Percentiles rank a stretch among this genome's conserved stretches.
These are phyloP conservation scores for Citrus medica DNA, from an alignment of 345 rosid genomes.

Conservation along the genomic window DNA sequence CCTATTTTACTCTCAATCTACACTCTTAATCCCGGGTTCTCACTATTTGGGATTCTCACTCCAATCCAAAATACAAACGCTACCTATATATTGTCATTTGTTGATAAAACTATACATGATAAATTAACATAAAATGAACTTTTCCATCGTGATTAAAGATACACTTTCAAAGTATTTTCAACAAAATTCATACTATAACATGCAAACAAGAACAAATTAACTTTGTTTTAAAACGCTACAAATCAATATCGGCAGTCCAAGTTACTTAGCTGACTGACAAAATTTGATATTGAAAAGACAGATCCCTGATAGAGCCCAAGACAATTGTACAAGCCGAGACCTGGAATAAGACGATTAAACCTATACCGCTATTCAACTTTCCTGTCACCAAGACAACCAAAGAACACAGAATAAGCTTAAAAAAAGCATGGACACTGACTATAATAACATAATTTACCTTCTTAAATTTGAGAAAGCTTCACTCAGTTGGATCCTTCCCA, in stretches of 20 bases:
- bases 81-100: background rate
- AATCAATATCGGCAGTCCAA: background rate
- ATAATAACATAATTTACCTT: background rate
- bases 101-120: background rate
- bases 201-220: no score
- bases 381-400: background rate
- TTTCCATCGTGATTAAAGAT: background rate
- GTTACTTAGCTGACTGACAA: background rate
- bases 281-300: background rate
- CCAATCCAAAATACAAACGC: no score
- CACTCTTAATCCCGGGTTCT: no score
- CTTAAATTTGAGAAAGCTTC: background rate
- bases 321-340: background rate
- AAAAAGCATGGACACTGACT: background rate
- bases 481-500: constrained; percentile 67
- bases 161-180: background rate
- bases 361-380: background rate
- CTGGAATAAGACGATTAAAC: background rate
- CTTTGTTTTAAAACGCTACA: background rate
- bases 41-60: fast-evolving
- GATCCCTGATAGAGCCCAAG: background rate
- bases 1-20: no score
- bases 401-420: background rate
- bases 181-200: background rate
- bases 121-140: background rate